These are phyloP conservation scores for Ophiosphaerella narmari DNA, from an alignment of 2,329 filamentous ascomycete genomes.

Conservation along the genomic window DNA sequence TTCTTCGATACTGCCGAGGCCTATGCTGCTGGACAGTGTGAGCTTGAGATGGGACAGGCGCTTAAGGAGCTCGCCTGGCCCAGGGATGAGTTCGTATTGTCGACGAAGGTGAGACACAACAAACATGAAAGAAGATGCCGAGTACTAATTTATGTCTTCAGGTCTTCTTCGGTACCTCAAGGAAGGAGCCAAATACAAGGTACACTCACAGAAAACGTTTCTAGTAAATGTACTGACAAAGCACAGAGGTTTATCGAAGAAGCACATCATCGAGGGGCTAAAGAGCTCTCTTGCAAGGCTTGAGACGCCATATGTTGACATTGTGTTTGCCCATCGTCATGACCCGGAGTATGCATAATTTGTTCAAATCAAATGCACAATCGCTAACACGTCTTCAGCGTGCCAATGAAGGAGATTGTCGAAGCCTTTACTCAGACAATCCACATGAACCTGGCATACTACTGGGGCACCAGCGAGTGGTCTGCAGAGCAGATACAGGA, in stretches of 20 bases:
- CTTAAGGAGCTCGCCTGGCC: slow-evolving; percentile 56
- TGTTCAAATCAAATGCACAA: not conserved
- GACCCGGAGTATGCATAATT: slow-evolving; percentile 50
- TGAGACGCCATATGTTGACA: slow-evolving; percentile 68
- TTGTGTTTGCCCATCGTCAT: slow-evolving; percentile 66
- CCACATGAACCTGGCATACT: slow-evolving; percentile 62
- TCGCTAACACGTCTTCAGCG: slow-evolving; percentile 39
- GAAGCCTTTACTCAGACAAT: slow-evolving; percentile 58
- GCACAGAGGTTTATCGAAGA: slow-evolving; percentile 50
- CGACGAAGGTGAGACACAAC: slow-evolving; percentile 23
- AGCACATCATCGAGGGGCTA: slow-evolving; percentile 62
- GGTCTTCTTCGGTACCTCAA: slow-evolving; percentile 60
- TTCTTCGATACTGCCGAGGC: slow-evolving; percentile 57
- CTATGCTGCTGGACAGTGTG: slow-evolving; percentile 64
- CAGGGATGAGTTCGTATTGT: slow-evolving; percentile 42
- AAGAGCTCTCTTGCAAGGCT: slow-evolving; percentile 63
- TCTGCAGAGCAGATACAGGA: slow-evolving; percentile 63
- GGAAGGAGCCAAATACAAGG: slow-evolving; percentile 63
- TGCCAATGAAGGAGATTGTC: slow-evolving; percentile 67
- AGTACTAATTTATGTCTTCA: slow-evolving; percentile 26
- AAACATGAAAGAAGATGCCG: not conserved
- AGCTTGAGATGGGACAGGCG: slow-evolving; percentile 61
- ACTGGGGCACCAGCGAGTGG: slow-evolving; percentile 63
- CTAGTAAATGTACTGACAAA: slow-evolving; percentile 36
- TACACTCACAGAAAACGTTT: slow-evolving; percentile 29